Evolutionary conservation across 768 basidiomycete species (phyloP), one percentile per base, ranked within the genome.

Genomic region (Lanmaoa pseudosensibilis): DNA sequence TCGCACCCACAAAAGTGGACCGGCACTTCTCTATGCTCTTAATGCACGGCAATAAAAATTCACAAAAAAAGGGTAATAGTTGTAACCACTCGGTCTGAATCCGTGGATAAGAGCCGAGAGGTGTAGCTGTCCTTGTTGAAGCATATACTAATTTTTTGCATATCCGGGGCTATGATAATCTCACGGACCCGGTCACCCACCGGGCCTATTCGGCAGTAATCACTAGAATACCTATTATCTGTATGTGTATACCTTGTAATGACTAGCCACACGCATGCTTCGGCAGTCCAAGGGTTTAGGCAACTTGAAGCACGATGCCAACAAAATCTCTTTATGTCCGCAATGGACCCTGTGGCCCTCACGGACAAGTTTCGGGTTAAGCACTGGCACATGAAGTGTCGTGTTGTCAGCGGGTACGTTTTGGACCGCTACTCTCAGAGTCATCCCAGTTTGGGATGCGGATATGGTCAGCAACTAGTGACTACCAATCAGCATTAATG

Each of bases 271-370:
- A 13, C 30, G 41, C 45, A 38, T 40, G 32, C 21, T 16, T 33
- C 27, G 33, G 34, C 27, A 10, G 46, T 33, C 40, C 30, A 60
- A 32, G 38, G 46, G 25, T 30, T 30, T 43, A 52, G 37, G 56
- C 30, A n/a, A n/a, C n/a, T n/a, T n/a, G n/a, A 53, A 43, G 32
- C 51, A 59, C 19, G 39, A 46, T 30, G 36, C 23, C 48, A 46
- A 32, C 16, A 25, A 38, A 41, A 46, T 41, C 38, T 45, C 49
- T 34, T 39, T 41, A 60, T 49, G n/a, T 41, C 62, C 58, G 36
- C 44, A 39, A 12, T 34, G 41, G 30, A 34, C 34, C 40, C 27
- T 52, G 46, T 25, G 46, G 46, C n/a, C 52, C 47, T 57, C 61
- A 58, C 32, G n/a, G 46, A 40, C 27, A 21, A 52, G 47, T 37